These are phyloP conservation scores for Candida arabinofermentans DNA, from an alignment of 805 yeast species.

Conservation along the genomic window DNA sequence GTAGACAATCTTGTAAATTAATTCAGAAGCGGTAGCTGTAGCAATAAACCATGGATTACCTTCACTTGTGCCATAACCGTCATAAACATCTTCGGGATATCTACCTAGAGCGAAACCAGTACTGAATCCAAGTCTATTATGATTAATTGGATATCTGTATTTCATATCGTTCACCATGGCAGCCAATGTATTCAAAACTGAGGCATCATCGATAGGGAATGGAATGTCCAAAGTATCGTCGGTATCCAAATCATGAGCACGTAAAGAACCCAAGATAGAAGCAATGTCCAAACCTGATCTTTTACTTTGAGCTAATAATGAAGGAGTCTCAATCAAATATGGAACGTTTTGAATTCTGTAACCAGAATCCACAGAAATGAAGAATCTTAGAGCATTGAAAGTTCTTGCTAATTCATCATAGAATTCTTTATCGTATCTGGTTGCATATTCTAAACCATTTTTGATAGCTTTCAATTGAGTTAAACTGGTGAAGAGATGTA, in stretches of 20 bases:
- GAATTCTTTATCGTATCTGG: slow-evolving; percentile 31
- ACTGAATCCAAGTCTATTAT: slow-evolving; percentile 33
- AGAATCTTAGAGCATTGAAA: slow-evolving; percentile 35
- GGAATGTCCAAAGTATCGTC: slow-evolving; percentile 46
- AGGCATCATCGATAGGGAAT: slow-evolving; percentile 54
- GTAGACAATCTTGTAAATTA: slow-evolving; percentile 51
- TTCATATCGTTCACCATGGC: slow-evolving; percentile 67
- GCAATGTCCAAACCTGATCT: slow-evolving; percentile 82
- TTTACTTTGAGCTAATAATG: slow-evolving; percentile 29
- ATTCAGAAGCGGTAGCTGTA: slow-evolving; percentile 65
- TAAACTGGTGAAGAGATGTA: slow-evolving; percentile 76
- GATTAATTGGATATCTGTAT: slow-evolving; percentile 73
- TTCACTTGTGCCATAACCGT: slow-evolving; percentile 65
- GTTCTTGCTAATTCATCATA: slow-evolving; percentile 25
- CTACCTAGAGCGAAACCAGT: slow-evolving; percentile 76
- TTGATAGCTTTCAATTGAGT: slow-evolving; percentile 68
- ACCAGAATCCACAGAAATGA: slow-evolving; percentile 39
- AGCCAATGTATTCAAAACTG: slow-evolving; percentile 59
- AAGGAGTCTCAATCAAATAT: slow-evolving; percentile 70
- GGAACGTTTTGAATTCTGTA: slow-evolving; percentile 38
- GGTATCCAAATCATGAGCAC: slow-evolving; percentile 40
- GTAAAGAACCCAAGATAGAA: slow-evolving; percentile 46
- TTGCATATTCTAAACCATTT: slow-evolving; percentile 45
- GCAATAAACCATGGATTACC: slow-evolving; percentile 95
- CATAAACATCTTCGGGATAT: slow-evolving; percentile 88